Evolutionary conservation across 345 rosid genomes (phyloP).

Genomic region (Psidium guajava): DNA sequence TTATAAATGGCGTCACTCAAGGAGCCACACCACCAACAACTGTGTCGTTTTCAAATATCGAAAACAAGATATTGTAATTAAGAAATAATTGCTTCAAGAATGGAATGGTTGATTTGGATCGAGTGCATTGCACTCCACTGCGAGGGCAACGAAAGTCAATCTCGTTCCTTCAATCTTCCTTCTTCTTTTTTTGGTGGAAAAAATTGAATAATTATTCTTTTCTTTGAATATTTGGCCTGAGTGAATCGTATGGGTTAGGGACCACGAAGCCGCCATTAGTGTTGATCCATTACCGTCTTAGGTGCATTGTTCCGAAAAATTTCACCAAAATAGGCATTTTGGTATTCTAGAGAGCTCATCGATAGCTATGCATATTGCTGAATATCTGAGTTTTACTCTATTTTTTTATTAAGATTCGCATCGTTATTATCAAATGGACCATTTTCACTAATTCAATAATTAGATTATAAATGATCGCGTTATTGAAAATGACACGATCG

Average conservation of each 20-base stretch:
- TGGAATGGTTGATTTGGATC: not conserved
- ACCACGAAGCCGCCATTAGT: not conserved
- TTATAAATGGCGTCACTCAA: too few species aligned
- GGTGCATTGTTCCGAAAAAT: not conserved
- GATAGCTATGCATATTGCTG: not conserved
- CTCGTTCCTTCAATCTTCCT: not conserved
- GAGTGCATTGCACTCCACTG: not conserved
- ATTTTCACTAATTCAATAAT: not conserved
- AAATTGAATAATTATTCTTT: not conserved
- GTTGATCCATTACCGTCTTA: not conserved
- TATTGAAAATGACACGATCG: not conserved
- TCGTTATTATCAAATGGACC: not conserved
- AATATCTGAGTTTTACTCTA: not conserved
- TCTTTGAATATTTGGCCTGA: not conserved
- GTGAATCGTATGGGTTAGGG: not conserved
- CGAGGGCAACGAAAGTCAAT: not conserved
- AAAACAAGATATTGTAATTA: too few species aligned
- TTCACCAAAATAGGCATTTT: not conserved
- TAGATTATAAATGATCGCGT: rapidly evolving
- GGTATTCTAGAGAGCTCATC: not conserved
- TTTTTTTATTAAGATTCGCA: rapidly evolving
- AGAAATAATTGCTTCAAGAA: not conserved
- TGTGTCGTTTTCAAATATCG: too few species aligned
- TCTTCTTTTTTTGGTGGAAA: not conserved
- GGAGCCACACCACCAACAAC: too few species aligned